Conservation (phyloP, 805 yeast species). For the Pichia cabralensis region DNA sequence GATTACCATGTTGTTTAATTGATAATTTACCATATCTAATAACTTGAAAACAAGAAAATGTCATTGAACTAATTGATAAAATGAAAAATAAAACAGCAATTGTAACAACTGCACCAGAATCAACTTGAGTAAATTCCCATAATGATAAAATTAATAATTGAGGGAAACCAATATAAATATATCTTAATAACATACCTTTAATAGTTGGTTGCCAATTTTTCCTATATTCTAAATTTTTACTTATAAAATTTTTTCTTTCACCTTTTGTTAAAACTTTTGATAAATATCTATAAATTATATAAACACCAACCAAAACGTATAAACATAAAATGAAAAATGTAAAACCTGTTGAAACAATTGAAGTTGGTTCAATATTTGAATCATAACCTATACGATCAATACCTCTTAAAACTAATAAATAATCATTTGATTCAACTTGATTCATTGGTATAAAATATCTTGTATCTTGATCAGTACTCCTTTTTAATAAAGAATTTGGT, state of each 20-base stretch:
- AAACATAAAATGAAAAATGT: constrained; percentile 77
- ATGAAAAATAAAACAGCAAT: constrained; percentile 65
- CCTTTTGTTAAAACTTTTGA: constrained; percentile 32
- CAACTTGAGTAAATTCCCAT: constrained; percentile 77
- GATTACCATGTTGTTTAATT: constrained; percentile 51
- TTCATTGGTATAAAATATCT: constrained; percentile 12
- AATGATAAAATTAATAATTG: constrained; percentile 70
- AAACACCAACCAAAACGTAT: constrained; percentile 53
- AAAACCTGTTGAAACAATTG: constrained; percentile 78
- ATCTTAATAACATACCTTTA: constrained; percentile 73
- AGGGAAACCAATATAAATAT: constrained; percentile 76
- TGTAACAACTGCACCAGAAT: constrained; percentile 84
- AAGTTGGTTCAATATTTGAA: constrained; percentile 71
- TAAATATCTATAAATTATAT: constrained; percentile 40
- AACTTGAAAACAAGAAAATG: constrained; percentile 60
- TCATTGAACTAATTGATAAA: constrained; percentile 48
- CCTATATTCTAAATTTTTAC: constrained; percentile 29
- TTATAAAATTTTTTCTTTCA: constrained; percentile 12
- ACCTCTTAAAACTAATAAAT: constrained; percentile 71
- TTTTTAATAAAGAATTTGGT: not conserved
- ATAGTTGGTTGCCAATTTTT: constrained; percentile 47
- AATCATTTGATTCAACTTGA: constrained; percentile 41
- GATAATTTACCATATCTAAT: constrained; percentile 54
- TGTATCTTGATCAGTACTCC: constrained; percentile 1
- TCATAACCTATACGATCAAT: constrained; percentile 73